Conservation (phyloP, 2,329 filamentous ascomycete species). For the Mycosphaerella sp. region DNA sequence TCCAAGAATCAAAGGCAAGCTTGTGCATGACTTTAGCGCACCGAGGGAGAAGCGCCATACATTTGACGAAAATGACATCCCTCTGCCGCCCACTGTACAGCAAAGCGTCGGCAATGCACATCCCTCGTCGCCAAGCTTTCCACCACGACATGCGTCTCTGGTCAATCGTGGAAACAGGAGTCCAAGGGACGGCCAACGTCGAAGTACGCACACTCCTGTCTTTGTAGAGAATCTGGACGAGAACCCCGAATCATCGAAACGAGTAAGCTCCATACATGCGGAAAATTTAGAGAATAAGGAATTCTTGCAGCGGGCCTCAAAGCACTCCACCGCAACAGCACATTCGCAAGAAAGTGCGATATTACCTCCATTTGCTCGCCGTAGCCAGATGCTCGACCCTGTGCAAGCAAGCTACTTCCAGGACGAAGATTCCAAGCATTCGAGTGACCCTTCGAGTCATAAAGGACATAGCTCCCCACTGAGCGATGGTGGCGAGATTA, state of each 20-base stretch:
- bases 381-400: conserved; percentile 32
- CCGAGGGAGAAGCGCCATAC: conserved; percentile 42
- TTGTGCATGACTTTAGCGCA: conserved; percentile 60
- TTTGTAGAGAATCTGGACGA: conserved; percentile 59
- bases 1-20: conserved; percentile 56
- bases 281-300: conserved; percentile 45
- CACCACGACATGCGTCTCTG: conserved; percentile 19
- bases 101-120: conserved; percentile 8
- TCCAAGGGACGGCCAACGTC: conserved; percentile 12
- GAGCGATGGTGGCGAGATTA: conserved; percentile 21
- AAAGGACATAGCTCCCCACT: conserved; percentile 16
- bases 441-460: conserved; percentile 24
- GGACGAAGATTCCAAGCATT: conserved; percentile 25
- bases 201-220: conserved; percentile 49
- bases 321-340: conserved; percentile 26
- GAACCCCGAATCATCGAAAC: conserved; percentile 38
- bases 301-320: conserved; percentile 42
- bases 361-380: conserved; percentile 33
- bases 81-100: background rate
- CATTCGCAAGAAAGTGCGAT: conserved; percentile 28
- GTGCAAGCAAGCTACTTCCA: conserved; percentile 25
- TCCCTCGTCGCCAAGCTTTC: conserved; percentile 12
- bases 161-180: conserved; percentile 12
- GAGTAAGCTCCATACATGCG: conserved; percentile 41
- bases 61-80: conserved; percentile 20